Percentiles rank a stretch among this genome's conserved stretches.
Conservation (phyloP, 108 stramenopile species). For the Discostella pseudostelligera region DNA sequence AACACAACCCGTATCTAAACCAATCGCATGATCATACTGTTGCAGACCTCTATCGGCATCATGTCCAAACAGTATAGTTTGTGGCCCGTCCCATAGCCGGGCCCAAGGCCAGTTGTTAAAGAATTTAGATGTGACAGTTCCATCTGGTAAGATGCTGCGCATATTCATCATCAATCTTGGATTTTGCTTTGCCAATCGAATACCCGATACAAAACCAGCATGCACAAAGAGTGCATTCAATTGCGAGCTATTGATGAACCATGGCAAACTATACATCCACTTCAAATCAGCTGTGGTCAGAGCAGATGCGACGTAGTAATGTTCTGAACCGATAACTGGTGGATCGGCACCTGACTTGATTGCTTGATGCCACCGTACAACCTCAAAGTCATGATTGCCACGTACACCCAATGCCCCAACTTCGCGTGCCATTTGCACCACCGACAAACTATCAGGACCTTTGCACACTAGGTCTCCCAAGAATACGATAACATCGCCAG, state of each 20-base stretch:
- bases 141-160: conserved; percentile 77
- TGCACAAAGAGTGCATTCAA: conserved; percentile 91
- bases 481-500: conserved; percentile 88
- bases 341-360: conserved; percentile 75
- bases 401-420: conserved; percentile 91
- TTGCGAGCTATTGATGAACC: conserved; percentile 86
- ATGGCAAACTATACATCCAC: conserved; percentile 89
- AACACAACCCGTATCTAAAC: conserved; percentile 94
- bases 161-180: conserved; percentile 81
- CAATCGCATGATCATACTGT: conserved; percentile 88
- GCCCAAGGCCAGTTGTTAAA: conserved; percentile 94
- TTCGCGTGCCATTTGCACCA: conserved; percentile 89
- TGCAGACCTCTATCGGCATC: conserved; percentile 94
- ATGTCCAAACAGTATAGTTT: conserved; percentile 92
- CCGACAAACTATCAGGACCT: conserved; percentile 89
- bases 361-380: conserved; percentile 83
- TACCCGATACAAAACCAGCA: conserved; percentile 89
- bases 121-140: conserved; percentile 89
- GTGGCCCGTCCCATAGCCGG: conserved; percentile 90
- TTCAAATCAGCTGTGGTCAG: conserved; percentile 77
- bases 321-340: conserved; percentile 80
- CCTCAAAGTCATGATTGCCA: conserved; percentile 97
- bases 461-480: conserved; percentile 94
- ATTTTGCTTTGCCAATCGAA: conserved; percentile 71
- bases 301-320: conserved; percentile 84